These are phyloP conservation scores for Tolypocladium tundrense DNA, from an alignment of 2,329 filamentous ascomycete species.

Conservation along the genomic window DNA sequence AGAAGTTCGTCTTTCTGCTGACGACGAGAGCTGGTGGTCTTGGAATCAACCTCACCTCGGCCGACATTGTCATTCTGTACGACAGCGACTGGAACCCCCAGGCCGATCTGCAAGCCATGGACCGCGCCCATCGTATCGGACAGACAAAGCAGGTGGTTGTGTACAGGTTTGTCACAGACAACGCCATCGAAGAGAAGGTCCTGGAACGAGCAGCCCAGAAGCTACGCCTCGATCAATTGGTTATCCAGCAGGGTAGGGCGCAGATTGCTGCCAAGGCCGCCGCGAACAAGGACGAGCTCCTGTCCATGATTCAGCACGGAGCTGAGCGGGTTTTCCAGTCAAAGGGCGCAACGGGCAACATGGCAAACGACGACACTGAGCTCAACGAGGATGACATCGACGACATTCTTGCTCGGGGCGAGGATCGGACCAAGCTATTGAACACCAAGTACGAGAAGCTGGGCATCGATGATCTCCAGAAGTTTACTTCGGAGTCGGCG, in stretches of 20 bases:
- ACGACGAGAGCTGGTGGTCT: conserved; percentile 93
- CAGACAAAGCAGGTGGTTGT: conserved; percentile 97
- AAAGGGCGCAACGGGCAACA: conserved; percentile 52
- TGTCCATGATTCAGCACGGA: conserved; percentile 98
- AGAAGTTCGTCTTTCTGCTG: conserved; percentile 92
- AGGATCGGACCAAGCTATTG: conserved; percentile 78
- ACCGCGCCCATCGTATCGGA: conserved; percentile 94
- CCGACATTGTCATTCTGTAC: conserved; percentile 92
- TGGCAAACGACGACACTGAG: conserved; percentile 49
- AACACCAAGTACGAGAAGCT: conserved; percentile 95
- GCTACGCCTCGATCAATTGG: conserved; percentile 86
- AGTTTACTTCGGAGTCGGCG: conserved; percentile 93
- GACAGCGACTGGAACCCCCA: conserved; percentile 99
- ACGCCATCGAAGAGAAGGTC: conserved; percentile 97
- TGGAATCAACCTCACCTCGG: conserved; percentile 90
- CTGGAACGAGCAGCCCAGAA: conserved; percentile 95
- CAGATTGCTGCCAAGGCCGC: conserved; percentile 85
- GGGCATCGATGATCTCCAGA: conserved; percentile 92
- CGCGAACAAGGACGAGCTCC: conserved; percentile 88
- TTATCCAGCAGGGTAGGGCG: conserved; percentile 93
- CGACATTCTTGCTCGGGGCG: conserved; percentile 72
- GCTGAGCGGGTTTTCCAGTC: conserved; percentile 86
- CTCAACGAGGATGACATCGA: conserved; percentile 88
- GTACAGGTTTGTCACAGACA: conserved; percentile 94
- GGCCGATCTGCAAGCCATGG: conserved; percentile 97